Evolutionary conservation across 2,329 filamentous ascomycete genomes (phyloP).

Genomic region (Botrytis byssoidea): DNA sequence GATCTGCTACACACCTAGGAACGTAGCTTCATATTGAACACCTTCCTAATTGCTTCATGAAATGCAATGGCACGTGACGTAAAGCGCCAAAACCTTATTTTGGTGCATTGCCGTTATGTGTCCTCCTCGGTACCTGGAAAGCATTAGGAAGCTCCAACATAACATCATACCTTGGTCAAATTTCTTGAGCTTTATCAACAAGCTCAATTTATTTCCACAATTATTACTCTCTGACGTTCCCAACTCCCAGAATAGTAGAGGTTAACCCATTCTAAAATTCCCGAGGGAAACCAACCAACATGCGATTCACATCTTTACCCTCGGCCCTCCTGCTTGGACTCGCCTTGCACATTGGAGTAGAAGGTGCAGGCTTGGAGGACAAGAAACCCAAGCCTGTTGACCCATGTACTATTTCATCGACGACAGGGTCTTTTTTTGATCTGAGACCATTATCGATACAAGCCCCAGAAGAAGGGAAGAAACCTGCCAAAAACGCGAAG

Average conservation of each 20-base stretch:
- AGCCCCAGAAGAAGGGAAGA: slow-evolving; percentile 37
- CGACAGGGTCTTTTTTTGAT: slow-evolving; percentile 39
- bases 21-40: neutral
- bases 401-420: slow-evolving; percentile 38
- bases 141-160: slow-evolving; percentile 10
- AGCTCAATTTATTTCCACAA: slow-evolving; percentile 2
- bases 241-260: neutral
- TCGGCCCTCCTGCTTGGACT: slow-evolving; percentile 33
- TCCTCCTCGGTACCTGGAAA: slow-evolving; percentile 18
- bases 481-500: slow-evolving; percentile 52
- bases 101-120: slow-evolving; percentile 20
- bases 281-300: slow-evolving; percentile 13
- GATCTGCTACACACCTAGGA: neutral
- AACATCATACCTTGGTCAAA: slow-evolving; percentile 14
- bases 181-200: slow-evolving; percentile 8
- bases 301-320: slow-evolving; percentile 34
- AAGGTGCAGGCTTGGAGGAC: slow-evolving; percentile 32
- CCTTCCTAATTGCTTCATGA: slow-evolving; percentile 9
- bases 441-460: slow-evolving; percentile 37
- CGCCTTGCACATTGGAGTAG: slow-evolving; percentile 30
- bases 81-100: slow-evolving; percentile 8
- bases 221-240: neutral
- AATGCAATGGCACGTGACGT: slow-evolving; percentile 3
- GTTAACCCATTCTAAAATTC: neutral
- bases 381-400: slow-evolving; percentile 33